A percentile compares a stretch with the other conserved stretches of the same genome.
phyloP scores from a whole-genome alignment of 768 basidiomycete genomes.

The Termitomyces sp. region DNA sequence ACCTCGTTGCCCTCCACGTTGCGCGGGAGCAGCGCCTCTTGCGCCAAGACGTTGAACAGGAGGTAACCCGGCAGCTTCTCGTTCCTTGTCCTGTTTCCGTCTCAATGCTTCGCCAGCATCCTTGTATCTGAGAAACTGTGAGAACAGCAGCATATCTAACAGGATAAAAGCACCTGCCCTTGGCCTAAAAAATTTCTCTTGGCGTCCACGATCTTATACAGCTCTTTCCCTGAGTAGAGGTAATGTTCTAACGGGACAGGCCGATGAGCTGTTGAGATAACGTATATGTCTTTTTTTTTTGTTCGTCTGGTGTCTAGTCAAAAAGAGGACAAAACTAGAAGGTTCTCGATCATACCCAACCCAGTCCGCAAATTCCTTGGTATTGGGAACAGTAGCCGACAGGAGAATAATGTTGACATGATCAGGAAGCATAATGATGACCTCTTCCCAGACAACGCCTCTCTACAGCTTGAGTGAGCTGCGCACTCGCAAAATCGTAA shows the following conservation, averaged over 20 bases:
- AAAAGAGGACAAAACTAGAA: constrained; percentile 1
- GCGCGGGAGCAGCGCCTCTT: constrained; percentile 55
- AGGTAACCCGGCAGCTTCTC: constrained; percentile 89
- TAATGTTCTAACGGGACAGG: constrained; percentile 98
- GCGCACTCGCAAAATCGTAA: background rate
- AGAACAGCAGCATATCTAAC: background rate
- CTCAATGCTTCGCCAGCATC: constrained; percentile 83
- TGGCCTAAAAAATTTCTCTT: constrained; percentile 63
- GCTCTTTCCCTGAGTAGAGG: constrained; percentile 89
- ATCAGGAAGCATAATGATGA: constrained; percentile 99
- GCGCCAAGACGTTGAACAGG: constrained; percentile 84
- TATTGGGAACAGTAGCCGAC: constrained; percentile 97
- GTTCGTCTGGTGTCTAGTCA: constrained; percentile 61
- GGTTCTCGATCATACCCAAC: constrained; percentile 68
- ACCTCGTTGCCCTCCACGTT: constrained; percentile 54
- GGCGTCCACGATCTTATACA: constrained; percentile 89
- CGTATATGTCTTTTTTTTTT: constrained; percentile 99
- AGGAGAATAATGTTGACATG: constrained; percentile 97
- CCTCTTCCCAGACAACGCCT: constrained; percentile 99
- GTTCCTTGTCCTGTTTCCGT: constrained; percentile 96
- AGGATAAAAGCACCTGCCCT: constrained; percentile 45
- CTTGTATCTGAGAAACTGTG: constrained; percentile 58
- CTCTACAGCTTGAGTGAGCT: constrained; percentile 44
- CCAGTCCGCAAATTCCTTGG: constrained; percentile 98
- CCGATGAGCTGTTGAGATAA: constrained; percentile 93